Evolutionary conservation across 306 rosid genomes (phyloP), one percentile per base, ranked within the genome.

Genomic region (Phaseolus lunatus): DNA sequence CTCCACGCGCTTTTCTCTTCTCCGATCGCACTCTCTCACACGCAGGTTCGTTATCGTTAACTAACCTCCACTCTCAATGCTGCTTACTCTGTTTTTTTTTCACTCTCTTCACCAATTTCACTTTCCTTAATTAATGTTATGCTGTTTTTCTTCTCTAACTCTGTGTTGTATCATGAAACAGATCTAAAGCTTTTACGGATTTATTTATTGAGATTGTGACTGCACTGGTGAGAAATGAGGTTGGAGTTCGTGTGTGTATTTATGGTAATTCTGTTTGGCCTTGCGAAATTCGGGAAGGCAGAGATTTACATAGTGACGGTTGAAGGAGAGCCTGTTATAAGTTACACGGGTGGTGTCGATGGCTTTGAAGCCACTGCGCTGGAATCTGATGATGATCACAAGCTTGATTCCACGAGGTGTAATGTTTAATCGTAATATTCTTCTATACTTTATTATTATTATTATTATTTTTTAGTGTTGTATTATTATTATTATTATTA

Each of bases 311-410:
- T 96, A 57, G 99, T 81, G 47, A 91, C 94, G 0, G 67, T 96
- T 54, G 99, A 96, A 71, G 99, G 98, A 81, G 98, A 96, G 75
- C 99, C 99, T 73, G 63, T 96, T 50, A 81, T 91, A 71, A 93
- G 97, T 87, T 96, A 96, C 45, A 80, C 53, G 14, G 99, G 99
- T 3, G 99, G 78, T 49, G 48, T 85, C n/a, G 86, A 85, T 76
- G 88, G 86, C 20, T 82, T 85, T 76, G 86, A 82, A 75, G 86
- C 86, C 54, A 82, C 86, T 58, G 77, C 84, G 22, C 63, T 85
- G 47, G 82, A 85, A 39, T 82, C 88, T 50, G 82, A 82, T 71
- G 43, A 59, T 27, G 11, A 29, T 61, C 71, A 82, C 44, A 76
- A 75, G 77, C 49, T 85, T 79, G 88, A 85, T 76, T 79, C 82